Percentiles rank a stretch among this genome's conserved stretches.
Conservation (phyloP, 345 rosid species). For the Arabidopsis arenosa region DNA sequence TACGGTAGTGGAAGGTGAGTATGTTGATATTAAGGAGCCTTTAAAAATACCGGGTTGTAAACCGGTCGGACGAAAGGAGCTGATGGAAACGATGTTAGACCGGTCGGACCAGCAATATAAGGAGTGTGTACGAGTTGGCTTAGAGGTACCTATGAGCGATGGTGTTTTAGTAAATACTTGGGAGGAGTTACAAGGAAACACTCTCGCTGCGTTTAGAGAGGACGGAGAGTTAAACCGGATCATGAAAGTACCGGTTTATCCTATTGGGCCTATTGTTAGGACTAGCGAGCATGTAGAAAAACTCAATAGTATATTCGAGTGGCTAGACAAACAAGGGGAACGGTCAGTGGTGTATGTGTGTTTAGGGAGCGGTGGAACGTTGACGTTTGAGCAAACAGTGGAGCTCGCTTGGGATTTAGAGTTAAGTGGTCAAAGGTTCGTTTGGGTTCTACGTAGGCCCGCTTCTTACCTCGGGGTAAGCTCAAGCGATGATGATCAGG, state of each 20-base stretch:
- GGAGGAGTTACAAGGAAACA: constrained; percentile 57
- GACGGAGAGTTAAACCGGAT: constrained; percentile 28
- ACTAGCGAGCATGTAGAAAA: background rate
- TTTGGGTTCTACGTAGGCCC: constrained; percentile 51
- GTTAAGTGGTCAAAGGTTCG: constrained; percentile 52
- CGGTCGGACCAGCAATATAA: constrained; percentile 40
- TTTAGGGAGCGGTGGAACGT: constrained; percentile 75
- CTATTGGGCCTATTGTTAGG: constrained; percentile 58
- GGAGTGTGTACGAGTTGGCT: constrained; percentile 30
- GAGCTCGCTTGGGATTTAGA: constrained; percentile 77
- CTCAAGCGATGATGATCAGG: constrained; percentile 22
- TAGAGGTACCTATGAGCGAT: constrained; percentile 45
- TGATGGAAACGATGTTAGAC: constrained; percentile 48
- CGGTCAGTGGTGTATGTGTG: constrained; percentile 67
- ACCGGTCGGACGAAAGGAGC: constrained; percentile 53
- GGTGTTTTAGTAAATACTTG: constrained; percentile 68
- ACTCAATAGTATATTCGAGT: constrained; percentile 29
- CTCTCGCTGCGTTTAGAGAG: constrained; percentile 50
- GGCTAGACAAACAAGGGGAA: constrained; percentile 58
- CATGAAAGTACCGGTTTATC: constrained; percentile 48
- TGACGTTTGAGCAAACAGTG: constrained; percentile 52
- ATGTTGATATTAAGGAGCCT: constrained; percentile 45
- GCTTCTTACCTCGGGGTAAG: constrained; percentile 37
- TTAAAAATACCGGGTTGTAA: constrained; percentile 62
- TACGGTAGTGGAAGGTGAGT: constrained; percentile 50